Base-by-base conservation (phyloP, 805 yeast genomes). In the Grigorovia humatica region DNA sequence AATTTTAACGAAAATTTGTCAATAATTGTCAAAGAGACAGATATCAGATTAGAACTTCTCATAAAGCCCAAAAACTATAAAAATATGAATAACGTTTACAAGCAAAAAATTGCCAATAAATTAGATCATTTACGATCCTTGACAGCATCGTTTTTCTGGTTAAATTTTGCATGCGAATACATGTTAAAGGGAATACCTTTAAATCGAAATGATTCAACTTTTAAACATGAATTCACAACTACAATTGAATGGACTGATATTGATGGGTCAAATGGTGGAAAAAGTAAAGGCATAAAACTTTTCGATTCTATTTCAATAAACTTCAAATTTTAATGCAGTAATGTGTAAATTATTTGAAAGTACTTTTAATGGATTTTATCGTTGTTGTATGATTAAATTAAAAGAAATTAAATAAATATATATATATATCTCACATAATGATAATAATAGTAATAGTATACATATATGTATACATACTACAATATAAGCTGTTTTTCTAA, bases 221-320 rank as follows among this genome's bases (percentile, higher is more conserved):
- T 32, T 32, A 13, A 54, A 35, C 55, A 38, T 38, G n/a, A 40
- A 55, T 55, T 46, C 29, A 43, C 18, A 47, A 52, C 43, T 47
- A 49, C 27, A 54, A 55, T 47, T 52, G 17, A 61, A 43, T 80
- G 83, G 82, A 70, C 71, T 2, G 74, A 77, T 0, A 69, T 83
- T 57, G 95, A 86, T 65, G 95, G 95, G 0, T 74, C 73, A 52
- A 74, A 75, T 55, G 95, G 93, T 1, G 74, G 81, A 1, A 59
- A 61, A n/a, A 70, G 70, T 46, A 76, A 74, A 55, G 89, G 89
- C 0, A 51, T 69, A 3, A 70, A 72, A 54, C 57, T 76, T 11
- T 83, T 85, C 58, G 82, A 81, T n/a, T 50, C 66, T 11, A 57
- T 46, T 13, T 9, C 38, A 19, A 18, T 46, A 11, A 19, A 18